A percentile compares a stretch with the other conserved stretches of the same genome.
These are phyloP conservation scores for Micractinium conductrix DNA, from an alignment of 139 green algal genomes.

Conservation along the genomic window DNA sequence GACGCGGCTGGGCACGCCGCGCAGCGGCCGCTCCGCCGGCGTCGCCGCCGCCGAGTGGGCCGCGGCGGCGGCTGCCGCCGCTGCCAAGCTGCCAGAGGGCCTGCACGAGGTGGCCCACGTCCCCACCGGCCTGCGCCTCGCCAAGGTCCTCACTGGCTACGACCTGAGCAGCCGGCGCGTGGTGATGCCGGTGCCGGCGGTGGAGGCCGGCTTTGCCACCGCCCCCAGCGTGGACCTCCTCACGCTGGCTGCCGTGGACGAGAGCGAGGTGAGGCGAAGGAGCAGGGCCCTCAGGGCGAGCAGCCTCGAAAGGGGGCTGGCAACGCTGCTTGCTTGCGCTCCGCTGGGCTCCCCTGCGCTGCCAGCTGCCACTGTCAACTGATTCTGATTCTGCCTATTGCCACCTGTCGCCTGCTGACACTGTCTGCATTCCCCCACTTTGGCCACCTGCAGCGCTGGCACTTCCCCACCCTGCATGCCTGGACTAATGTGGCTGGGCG, in stretches of 20 bases:
- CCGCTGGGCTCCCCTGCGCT: too few species aligned
- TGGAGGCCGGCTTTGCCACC: conserved; percentile 37
- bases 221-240: conserved; percentile 31
- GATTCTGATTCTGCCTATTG: too few species aligned
- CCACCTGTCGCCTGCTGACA: too few species aligned
- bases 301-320: too few species aligned
- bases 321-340: too few species aligned
- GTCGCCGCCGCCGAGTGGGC: not conserved
- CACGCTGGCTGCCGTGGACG: conserved; percentile 50
- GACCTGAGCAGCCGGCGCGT: conserved; percentile 46
- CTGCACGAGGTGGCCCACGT: conserved; percentile 27
- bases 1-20: not conserved
- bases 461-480: conserved; percentile 43
- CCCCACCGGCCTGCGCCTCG: conserved; percentile 31
- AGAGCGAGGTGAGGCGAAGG: conserved; percentile 29
- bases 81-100: conserved; percentile 24
- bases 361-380: too few species aligned
- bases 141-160: conserved; percentile 46
- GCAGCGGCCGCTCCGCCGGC: not conserved
- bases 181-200: conserved; percentile 44
- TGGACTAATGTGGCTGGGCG: conserved; percentile 43
- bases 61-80: not conserved
- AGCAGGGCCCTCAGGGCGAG: too few species aligned
- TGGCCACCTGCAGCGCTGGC: conserved; percentile 30
- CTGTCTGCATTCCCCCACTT: not conserved